phyloP scores from a whole-genome alignment of 192 early-diverging fungal genomes.

The Haplosporangium gracile region DNA sequence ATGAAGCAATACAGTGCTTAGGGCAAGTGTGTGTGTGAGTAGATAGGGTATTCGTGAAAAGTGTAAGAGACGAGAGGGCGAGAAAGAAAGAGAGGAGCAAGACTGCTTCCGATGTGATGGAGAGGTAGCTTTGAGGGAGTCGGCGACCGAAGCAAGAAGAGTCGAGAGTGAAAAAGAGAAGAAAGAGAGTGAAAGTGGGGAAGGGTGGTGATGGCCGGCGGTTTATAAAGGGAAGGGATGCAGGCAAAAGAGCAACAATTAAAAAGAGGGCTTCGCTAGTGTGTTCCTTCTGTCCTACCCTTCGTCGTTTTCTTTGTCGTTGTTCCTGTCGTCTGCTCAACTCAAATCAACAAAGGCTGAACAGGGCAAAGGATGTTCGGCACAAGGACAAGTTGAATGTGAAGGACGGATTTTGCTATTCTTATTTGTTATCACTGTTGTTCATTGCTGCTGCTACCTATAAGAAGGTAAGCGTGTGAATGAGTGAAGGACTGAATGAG shows the following conservation, averaged over 20 bases:
- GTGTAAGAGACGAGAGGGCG: neutral
- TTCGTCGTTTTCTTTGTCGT: neutral
- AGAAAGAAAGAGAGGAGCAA: neutral
- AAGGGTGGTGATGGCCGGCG: neutral
- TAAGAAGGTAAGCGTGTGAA: neutral
- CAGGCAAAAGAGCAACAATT: neutral
- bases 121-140: neutral
- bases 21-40: constrained; percentile 1
- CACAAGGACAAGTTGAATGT: neutral
- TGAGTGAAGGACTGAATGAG: neutral
- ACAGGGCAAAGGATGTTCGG: neutral
- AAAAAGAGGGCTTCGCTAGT: constrained; percentile 8
- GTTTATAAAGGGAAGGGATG: constrained; percentile 4
- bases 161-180: neutral
- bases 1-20: constrained; percentile 1
- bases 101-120: neutral
- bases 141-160: neutral
- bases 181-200: neutral
- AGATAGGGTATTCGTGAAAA: neutral
- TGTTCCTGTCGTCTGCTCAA: neutral
- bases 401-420: neutral
- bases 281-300: neutral
- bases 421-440: too few relatives aligned
- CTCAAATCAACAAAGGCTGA: neutral
- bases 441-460: neutral